Evolutionary conservation across 2,329 filamentous ascomycete species (phyloP), one percentile per base, ranked within the genome.

Genomic region (Ceratocystis smalleyi): DNA sequence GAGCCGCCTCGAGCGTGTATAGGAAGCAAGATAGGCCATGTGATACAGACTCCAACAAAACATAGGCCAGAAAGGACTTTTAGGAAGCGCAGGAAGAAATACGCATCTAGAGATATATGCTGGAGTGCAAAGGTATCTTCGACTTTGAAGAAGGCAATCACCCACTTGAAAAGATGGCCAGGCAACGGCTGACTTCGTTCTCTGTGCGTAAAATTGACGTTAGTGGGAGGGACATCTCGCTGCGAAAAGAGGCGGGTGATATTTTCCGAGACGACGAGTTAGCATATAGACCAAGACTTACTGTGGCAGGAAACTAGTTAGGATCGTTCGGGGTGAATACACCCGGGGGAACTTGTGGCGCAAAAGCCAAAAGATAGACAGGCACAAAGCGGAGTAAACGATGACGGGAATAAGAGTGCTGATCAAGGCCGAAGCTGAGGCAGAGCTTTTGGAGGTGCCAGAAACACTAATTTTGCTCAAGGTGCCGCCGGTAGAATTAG

Each of bases 51-150:
- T 66, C 91, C 92, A 15, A 91, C 85, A 61, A 96, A 79, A 74
- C 87, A 91, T 69, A 94, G 88, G 69, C 87, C 80, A 64, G 86
- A 83, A 32, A 86, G 77, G 63, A 94, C 83, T 70, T 89, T 87
- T 67, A 97, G 78, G 71, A 91, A 95, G 55, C 91, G 88, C 57
- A 96, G 81, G 71, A 95, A 89, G 30, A 96, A 82, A 72, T 91
- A 97, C 40, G 87, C 85, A 73, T 97, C 92, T 68, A 97, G 81
- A 2, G 89, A 91, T 73, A 91, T 88, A 74, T 95, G 89, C 69
- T 91, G 87, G 49, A 96, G 81, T 30, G 91, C 81, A 70, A 89
- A 94, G 66, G 84, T 84, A 73, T 96, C 91, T 5, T 80, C 78
- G 59, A 84, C 74, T 69, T 81, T 81, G 75, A 81, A 82, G 74